Conservation (phyloP, 176 grass and related monocot genomes). For the Oryza nivara region DNA sequence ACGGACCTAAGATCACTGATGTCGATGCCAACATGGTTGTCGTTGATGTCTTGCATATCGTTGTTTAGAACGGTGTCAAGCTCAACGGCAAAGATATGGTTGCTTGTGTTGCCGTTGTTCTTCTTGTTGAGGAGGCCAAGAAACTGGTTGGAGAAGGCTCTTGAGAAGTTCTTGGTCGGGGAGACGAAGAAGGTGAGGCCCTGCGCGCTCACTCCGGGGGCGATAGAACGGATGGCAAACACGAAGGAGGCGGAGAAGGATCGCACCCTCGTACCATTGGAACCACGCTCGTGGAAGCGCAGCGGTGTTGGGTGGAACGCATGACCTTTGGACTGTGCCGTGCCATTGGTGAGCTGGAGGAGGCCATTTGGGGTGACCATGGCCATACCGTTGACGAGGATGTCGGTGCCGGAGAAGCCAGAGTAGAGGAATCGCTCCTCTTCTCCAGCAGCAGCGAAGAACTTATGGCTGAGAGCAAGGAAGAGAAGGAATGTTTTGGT, state of each 20-base stretch:
- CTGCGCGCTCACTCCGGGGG: neutral
- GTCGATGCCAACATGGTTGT: slow-evolving; percentile 1
- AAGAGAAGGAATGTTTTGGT: neutral
- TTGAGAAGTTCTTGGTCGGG: neutral
- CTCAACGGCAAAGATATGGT: slow-evolving; percentile 28
- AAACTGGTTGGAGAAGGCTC: neutral
- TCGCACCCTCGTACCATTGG: neutral
- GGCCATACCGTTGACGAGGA: neutral
- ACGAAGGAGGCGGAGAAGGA: slow-evolving; percentile 14
- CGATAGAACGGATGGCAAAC: neutral
- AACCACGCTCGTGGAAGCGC: neutral
- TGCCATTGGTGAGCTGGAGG: slow-evolving; percentile 25
- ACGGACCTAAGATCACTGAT: neutral
- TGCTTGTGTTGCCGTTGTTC: slow-evolving; percentile 6
- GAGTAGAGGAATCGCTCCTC: slow-evolving; percentile 1
- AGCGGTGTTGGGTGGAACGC: neutral
- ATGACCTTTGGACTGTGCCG: neutral
- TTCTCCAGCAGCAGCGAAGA: neutral
- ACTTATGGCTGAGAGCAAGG: neutral
- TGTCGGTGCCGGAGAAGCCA: neutral
- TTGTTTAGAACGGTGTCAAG: slow-evolving; percentile 14
- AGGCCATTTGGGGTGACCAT: neutral
- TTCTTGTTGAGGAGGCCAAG: slow-evolving; percentile 16
- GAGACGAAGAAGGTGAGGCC: slow-evolving; percentile 17
- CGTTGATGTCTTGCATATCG: neutral